These are phyloP conservation scores for Chlorella sp. DNA, from an alignment of 139 green algal species.

Conservation along the genomic window DNA sequence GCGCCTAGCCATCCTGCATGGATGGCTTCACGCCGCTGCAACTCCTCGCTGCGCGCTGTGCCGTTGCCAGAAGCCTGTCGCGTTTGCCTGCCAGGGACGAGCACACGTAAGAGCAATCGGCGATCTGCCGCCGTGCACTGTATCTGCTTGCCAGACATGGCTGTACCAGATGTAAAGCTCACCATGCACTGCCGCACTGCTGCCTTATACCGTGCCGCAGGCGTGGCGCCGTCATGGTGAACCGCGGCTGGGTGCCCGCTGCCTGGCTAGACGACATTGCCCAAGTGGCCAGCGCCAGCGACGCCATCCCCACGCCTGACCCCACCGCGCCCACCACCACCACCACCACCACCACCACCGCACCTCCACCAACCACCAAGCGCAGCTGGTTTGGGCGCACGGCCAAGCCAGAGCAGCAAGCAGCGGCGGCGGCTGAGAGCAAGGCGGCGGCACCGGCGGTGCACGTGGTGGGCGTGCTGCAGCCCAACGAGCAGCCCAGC, in stretches of 20 bases:
- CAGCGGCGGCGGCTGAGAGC: neutral
- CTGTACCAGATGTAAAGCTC: no score
- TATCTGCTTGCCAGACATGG: neutral
- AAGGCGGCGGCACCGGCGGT: slow-evolving; percentile 11
- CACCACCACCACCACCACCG: no score
- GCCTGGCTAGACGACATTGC: slow-evolving; percentile 37
- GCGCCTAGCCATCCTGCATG: no score
- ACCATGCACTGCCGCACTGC: no score
- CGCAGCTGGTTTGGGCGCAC: neutral
- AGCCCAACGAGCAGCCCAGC: slow-evolving; percentile 53
- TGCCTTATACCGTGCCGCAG: slow-evolving; percentile 13
- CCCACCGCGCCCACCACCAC: neutral
- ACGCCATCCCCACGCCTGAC: neutral
- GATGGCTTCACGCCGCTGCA: no score
- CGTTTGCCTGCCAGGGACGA: no score
- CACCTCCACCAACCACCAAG: no score
- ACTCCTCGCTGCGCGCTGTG: no score
- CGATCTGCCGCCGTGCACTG: no score
- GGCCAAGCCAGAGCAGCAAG: neutral
- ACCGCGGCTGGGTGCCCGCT: slow-evolving; percentile 69
- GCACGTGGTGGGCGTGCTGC: slow-evolving; percentile 51
- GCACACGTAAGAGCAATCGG: no score
- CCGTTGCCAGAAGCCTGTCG: no score
- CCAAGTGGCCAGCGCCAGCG: neutral
- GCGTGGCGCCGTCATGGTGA: slow-evolving; percentile 52